These are phyloP conservation scores for Phytomonas sp. DNA, from an alignment of 208 protist genomes.

Conservation along the genomic window DNA sequence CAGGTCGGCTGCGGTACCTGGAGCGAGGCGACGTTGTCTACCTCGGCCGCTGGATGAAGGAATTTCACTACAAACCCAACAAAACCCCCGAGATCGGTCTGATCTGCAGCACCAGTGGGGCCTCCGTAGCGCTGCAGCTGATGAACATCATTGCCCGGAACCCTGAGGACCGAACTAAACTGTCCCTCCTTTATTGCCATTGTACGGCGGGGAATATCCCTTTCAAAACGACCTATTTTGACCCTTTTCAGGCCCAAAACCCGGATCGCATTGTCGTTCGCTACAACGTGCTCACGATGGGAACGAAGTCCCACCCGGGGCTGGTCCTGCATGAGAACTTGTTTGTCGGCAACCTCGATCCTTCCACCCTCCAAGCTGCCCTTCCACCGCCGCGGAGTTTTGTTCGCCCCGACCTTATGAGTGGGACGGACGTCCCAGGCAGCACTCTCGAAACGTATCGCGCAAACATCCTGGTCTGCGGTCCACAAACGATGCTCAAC, in stretches of 20 bases:
- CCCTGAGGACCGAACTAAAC: constrained; percentile 29
- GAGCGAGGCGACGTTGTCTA: constrained; percentile 66
- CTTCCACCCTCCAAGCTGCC: constrained; percentile 32
- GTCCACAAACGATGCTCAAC: constrained; percentile 63
- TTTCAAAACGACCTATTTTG: constrained; percentile 49
- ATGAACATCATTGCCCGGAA: constrained; percentile 66
- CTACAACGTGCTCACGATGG: constrained; percentile 51
- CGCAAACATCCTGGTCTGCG: constrained; percentile 67
- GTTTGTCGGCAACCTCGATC: constrained; percentile 70
- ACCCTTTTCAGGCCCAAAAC: constrained; percentile 23
- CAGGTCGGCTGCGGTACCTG: constrained; percentile 53
- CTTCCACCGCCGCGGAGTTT: constrained; percentile 34
- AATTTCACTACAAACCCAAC: constrained; percentile 63
- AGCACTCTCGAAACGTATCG: constrained; percentile 14
- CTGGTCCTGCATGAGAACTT: constrained; percentile 20
- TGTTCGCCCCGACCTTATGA: not conserved
- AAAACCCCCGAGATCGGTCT: constrained; percentile 53
- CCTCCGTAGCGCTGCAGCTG: constrained; percentile 74
- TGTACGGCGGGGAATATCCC: constrained; percentile 40
- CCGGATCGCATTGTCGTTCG: constrained; percentile 29
- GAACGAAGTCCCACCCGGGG: not conserved
- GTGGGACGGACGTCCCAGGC: not conserved
- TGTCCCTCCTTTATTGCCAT: constrained; percentile 71
- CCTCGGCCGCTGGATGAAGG: constrained; percentile 79
- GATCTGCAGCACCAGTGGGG: constrained; percentile 66